phyloP scores from a whole-genome alignment of 2,329 filamentous ascomycete species.

The Pyrenophora teres region DNA sequence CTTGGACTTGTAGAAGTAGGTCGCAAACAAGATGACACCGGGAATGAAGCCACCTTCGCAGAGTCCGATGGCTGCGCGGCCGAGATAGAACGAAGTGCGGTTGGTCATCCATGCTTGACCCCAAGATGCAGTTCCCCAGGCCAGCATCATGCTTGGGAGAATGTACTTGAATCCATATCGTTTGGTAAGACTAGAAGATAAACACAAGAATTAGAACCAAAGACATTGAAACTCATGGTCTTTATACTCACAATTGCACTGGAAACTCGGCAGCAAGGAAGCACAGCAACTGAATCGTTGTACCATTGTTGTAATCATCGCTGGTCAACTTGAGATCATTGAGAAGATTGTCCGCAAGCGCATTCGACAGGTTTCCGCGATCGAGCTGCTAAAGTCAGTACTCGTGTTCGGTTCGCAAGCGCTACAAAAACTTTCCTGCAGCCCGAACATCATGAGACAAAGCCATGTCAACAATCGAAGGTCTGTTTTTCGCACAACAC shows the following conservation, averaged over 20 bases:
- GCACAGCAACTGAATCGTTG: slow-evolving; percentile 72
- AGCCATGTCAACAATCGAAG: slow-evolving; percentile 36
- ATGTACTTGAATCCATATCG: slow-evolving; percentile 50
- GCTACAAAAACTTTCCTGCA: slow-evolving; percentile 3
- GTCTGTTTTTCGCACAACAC: slow-evolving; percentile 57
- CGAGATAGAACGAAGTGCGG: slow-evolving; percentile 49
- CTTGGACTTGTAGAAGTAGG: slow-evolving; percentile 74
- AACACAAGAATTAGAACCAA: background rate
- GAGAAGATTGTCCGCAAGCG: slow-evolving; percentile 38
- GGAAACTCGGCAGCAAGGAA: slow-evolving; percentile 67
- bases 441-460: slow-evolving; percentile 53
- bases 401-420: background rate
- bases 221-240: too few relatives aligned
- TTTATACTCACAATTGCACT: slow-evolving; percentile 38
- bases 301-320: slow-evolving; percentile 44
- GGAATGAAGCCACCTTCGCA: slow-evolving; percentile 61
- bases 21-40: slow-evolving; percentile 68
- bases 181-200: slow-evolving; percentile 44
- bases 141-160: slow-evolving; percentile 51
- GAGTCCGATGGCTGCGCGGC: slow-evolving; percentile 49
- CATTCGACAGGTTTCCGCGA: slow-evolving; percentile 49
- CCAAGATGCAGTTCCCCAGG: slow-evolving; percentile 56
- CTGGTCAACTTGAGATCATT: slow-evolving; percentile 36
- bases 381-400: slow-evolving; percentile 50
- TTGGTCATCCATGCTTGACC: slow-evolving; percentile 69